Evolutionary conservation across 306 rosid genomes (phyloP).

Genomic region (Cucumis hystrix): DNA sequence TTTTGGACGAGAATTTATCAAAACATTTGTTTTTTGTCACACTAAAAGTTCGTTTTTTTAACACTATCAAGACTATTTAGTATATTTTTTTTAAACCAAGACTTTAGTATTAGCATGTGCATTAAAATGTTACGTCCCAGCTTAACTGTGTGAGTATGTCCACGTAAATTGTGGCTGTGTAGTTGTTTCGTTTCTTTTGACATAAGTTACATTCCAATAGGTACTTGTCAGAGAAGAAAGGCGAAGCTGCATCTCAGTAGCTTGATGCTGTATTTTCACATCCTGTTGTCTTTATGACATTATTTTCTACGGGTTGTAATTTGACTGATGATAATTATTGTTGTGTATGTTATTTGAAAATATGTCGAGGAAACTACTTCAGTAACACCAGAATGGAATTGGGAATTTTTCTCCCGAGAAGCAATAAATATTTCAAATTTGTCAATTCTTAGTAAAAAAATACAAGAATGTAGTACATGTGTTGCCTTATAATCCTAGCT

Average conservation of each 20-base stretch:
- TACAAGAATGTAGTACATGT: neutral
- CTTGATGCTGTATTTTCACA: neutral
- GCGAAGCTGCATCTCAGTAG: slow-evolving; percentile 29
- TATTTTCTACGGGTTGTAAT: neutral
- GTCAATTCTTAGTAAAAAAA: neutral
- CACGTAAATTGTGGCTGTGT: neutral
- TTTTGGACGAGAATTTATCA: neutral
- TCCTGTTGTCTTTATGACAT: neutral
- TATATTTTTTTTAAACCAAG: neutral
- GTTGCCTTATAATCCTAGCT: neutral
- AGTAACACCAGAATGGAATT: neutral
- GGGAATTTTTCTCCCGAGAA: neutral
- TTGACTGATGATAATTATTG: neutral
- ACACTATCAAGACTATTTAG: neutral
- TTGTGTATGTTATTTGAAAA: neutral
- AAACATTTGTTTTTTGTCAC: neutral
- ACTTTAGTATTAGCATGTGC: neutral
- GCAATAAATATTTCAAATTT: neutral
- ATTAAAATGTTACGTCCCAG: neutral
- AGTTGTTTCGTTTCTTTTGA: neutral
- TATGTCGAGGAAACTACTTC: neutral
- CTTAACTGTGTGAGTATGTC: neutral
- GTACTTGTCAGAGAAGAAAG: slow-evolving; percentile 43
- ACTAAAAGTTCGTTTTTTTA: neutral
- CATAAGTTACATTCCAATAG: slow-evolving; percentile 12